Conservation (phyloP, 1,284 basidiomycete genomes). For the Athelia sp. region DNA sequence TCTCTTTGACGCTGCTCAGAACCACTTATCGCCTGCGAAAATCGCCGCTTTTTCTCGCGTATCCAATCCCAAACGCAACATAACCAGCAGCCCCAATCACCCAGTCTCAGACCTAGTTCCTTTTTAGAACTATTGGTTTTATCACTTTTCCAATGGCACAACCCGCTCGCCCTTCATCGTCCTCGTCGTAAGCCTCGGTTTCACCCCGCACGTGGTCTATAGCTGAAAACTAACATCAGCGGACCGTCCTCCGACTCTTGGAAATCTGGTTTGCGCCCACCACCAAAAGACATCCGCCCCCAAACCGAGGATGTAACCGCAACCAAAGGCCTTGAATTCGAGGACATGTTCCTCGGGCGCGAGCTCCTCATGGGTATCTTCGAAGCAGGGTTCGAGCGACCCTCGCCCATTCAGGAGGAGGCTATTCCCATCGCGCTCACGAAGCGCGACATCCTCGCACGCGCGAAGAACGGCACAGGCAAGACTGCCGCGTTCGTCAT, state of each 20-base stretch:
- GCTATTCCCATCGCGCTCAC: conserved; percentile 86
- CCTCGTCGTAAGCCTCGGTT: conserved; percentile 25
- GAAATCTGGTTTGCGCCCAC: conserved; percentile 77
- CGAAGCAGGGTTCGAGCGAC: conserved; percentile 94
- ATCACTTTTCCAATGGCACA: conserved; percentile 21
- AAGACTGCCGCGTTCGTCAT: conserved; percentile 99
- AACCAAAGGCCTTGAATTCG: conserved; percentile 89
- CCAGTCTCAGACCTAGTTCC: not conserved
- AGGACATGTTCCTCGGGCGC: conserved; percentile 77
- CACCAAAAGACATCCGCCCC: conserved; percentile 87
- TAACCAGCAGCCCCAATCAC: not conserved
- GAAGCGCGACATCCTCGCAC: conserved; percentile 89
- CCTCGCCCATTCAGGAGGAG: conserved; percentile 98
- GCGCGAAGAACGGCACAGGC: conserved; percentile 87
- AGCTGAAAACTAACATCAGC: conserved; percentile 1
- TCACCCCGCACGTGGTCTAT: conserved; percentile 1
- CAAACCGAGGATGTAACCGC: conserved; percentile 94
- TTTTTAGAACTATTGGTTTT: not conserved
- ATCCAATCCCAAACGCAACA: not conserved
- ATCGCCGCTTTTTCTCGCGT: not conserved
- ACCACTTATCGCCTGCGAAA: not conserved
- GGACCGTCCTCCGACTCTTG: conserved; percentile 39
- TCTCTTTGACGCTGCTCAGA: not conserved
- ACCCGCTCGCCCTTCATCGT: conserved; percentile 24
- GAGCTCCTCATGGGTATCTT: conserved; percentile 92